Percentiles rank a stretch among this genome's conserved stretches.
Conservation (phyloP, 1,139 yeast genomes). For the Candida labiduridarum region DNA sequence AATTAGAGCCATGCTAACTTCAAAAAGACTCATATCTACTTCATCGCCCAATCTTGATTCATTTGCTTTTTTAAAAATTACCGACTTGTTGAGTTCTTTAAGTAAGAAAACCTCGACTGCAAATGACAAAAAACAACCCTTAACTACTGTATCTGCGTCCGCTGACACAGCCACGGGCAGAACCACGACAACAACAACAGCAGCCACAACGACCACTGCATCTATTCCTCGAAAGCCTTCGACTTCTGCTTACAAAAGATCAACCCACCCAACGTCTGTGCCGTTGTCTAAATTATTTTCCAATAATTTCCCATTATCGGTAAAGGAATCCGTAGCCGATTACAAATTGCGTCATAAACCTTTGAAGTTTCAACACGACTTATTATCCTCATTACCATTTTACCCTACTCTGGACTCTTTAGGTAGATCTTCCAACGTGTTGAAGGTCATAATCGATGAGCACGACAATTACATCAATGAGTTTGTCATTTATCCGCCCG, state of each 20-base stretch:
- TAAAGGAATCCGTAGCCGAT: constrained; percentile 54
- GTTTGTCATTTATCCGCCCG: constrained; percentile 55
- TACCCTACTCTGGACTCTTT: constrained; percentile 33
- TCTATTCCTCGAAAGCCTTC: background rate
- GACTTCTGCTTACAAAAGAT: constrained; percentile 34
- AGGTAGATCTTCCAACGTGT: constrained; percentile 36
- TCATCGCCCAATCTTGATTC: constrained; percentile 3
- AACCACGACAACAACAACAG: background rate
- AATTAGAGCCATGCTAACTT: constrained; percentile 1
- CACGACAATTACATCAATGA: constrained; percentile 59
- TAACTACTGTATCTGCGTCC: background rate
- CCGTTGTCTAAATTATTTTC: constrained; percentile 55
- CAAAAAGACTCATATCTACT: constrained; percentile 4
- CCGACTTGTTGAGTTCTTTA: constrained; percentile 2
- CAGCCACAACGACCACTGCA: background rate
- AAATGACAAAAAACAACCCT: background rate
- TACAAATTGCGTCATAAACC: constrained; percentile 45
- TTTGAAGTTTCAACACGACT: constrained; percentile 52
- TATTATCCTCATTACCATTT: constrained; percentile 46
- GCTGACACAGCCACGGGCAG: background rate
- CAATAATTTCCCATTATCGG: constrained; percentile 58
- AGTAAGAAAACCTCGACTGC: background rate
- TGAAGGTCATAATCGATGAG: constrained; percentile 43
- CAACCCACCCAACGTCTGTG: constrained; percentile 66
- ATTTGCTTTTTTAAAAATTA: constrained; percentile 1